A percentile compares a stretch with the other conserved stretches of the same genome.
These are phyloP conservation scores for Vitis hybrid DNA, from an alignment of 177 flowering plant genomes.

Conservation along the genomic window DNA sequence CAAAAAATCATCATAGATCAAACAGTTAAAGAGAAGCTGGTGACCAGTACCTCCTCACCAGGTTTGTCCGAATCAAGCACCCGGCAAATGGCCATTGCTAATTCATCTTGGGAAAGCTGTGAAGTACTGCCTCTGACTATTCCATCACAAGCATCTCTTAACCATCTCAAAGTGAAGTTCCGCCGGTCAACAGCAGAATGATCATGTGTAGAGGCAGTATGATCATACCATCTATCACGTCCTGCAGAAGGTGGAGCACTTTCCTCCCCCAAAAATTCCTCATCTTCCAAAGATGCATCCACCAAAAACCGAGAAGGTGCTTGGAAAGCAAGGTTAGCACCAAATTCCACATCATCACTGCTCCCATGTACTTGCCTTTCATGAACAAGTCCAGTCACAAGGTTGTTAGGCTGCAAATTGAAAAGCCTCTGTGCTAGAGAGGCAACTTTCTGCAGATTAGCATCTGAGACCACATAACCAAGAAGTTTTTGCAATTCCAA, in stretches of 20 bases:
- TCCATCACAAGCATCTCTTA: slow-evolving; percentile 72
- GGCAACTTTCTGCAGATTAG: slow-evolving; percentile 47
- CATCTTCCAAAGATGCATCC: slow-evolving; percentile 61
- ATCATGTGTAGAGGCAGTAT: slow-evolving; percentile 14
- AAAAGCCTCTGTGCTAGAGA: slow-evolving; percentile 49
- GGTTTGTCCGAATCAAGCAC: slow-evolving; percentile 90
- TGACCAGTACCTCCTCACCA: slow-evolving; percentile 80
- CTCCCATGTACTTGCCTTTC: slow-evolving; percentile 26
- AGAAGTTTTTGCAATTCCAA: slow-evolving; percentile 59
- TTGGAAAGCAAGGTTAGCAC: slow-evolving; percentile 64
- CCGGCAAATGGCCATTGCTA: slow-evolving; percentile 93
- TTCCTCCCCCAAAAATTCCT: slow-evolving; percentile 36
- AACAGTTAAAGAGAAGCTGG: slow-evolving; percentile 5
- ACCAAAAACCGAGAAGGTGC: slow-evolving; percentile 76
- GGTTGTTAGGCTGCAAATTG: slow-evolving; percentile 45
- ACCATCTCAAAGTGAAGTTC: slow-evolving; percentile 71
- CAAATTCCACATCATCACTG: slow-evolving; percentile 62
- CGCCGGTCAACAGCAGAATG: slow-evolving; percentile 25
- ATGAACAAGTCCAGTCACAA: slow-evolving; percentile 13
- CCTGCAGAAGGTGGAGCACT: slow-evolving; percentile 26
- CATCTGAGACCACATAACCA: slow-evolving; percentile 56
- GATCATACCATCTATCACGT: slow-evolving; percentile 30
- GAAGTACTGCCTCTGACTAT: slow-evolving; percentile 67
- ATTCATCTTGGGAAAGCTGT: slow-evolving; percentile 86
- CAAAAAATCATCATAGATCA: neutral